A percentile compares a stretch with the other conserved stretches of the same genome.
phyloP scores from a whole-genome alignment of 106 monocot species.

The Dioscorea alata region DNA sequence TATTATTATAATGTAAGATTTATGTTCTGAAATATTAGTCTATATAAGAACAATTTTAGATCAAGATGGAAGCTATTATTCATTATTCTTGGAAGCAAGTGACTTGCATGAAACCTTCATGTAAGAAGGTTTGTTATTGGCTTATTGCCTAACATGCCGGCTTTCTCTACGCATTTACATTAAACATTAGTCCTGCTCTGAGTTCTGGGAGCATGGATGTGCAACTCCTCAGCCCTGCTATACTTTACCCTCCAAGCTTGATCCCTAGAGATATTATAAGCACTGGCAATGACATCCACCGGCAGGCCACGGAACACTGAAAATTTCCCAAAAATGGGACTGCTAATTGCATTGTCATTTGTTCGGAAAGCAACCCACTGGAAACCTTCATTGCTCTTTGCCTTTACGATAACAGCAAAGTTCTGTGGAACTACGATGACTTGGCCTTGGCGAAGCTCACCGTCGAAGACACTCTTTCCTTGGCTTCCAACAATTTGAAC shows the following conservation, averaged over 20 bases:
- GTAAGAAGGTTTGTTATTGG: too few relatives aligned
- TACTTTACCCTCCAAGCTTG: conserved; percentile 18
- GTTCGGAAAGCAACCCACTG: conserved; percentile 48
- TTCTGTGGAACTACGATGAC: conserved; percentile 50
- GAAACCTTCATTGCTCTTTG: conserved; percentile 25
- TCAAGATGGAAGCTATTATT: not conserved
- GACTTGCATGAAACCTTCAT: too few relatives aligned
- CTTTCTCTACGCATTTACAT: not conserved
- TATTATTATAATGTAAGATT: too few relatives aligned
- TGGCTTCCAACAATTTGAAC: conserved; percentile 20
- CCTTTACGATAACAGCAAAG: conserved; percentile 36
- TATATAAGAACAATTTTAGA: not conserved
- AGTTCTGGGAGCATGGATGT: conserved; percentile 7
- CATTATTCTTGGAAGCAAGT: too few relatives aligned
- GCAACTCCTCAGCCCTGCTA: conserved; percentile 15
- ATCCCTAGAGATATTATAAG: conserved; percentile 27
- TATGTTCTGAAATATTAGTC: too few relatives aligned
- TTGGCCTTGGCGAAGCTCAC: conserved; percentile 30
- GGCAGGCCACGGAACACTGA: conserved; percentile 37
- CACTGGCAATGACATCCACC: conserved; percentile 26
- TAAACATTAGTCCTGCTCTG: not conserved
- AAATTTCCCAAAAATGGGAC: conserved; percentile 24
- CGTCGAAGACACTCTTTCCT: conserved; percentile 21
- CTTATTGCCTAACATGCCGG: too few relatives aligned
- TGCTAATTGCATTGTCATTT: conserved; percentile 25